phyloP scores from a whole-genome alignment of 202 grass and related monocot genomes.

The Schoenoplectus tabernaemontani region DNA sequence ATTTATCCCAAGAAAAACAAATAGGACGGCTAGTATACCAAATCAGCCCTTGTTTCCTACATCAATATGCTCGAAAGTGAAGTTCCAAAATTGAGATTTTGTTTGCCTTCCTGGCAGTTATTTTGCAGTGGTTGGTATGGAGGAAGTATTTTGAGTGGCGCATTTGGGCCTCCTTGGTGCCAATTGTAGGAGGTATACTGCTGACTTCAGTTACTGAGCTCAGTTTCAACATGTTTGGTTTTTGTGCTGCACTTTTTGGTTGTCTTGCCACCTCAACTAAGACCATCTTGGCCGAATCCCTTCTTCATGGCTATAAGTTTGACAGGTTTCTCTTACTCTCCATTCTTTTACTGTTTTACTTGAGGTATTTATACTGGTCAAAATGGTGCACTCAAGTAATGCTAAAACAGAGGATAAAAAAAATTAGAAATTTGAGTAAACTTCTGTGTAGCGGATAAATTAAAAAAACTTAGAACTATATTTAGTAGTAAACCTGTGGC shows the following conservation, averaged over 20 bases:
- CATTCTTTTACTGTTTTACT: not conserved
- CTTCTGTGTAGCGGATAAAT: not conserved
- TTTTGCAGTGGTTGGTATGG: slow-evolving; percentile 97
- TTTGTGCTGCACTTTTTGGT: slow-evolving; percentile 86
- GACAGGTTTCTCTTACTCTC: slow-evolving; percentile 57
- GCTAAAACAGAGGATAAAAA: not conserved
- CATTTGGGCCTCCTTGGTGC: slow-evolving; percentile 87
- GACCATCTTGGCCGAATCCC: slow-evolving; percentile 88
- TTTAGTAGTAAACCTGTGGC: not conserved
- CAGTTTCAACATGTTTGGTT: slow-evolving; percentile 93
- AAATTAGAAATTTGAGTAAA: not conserved
- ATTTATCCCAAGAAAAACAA: not conserved
- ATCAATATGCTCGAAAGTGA: not conserved
- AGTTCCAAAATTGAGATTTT: not conserved
- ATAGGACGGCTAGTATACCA: not conserved
- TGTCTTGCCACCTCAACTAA: slow-evolving; percentile 92
- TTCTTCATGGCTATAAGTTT: slow-evolving; percentile 97
- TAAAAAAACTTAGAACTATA: not conserved
- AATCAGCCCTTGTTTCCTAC: not conserved
- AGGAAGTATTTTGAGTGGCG: slow-evolving; percentile 83
- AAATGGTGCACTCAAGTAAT: not conserved
- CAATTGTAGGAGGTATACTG: slow-evolving; percentile 91
- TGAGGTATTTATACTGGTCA: not conserved
- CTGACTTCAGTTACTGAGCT: slow-evolving; percentile 88
- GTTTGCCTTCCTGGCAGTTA: slow-evolving; percentile 37